phyloP scores from a whole-genome alignment of 1,284 basidiomycete genomes.

The Inonotus obliquus region DNA sequence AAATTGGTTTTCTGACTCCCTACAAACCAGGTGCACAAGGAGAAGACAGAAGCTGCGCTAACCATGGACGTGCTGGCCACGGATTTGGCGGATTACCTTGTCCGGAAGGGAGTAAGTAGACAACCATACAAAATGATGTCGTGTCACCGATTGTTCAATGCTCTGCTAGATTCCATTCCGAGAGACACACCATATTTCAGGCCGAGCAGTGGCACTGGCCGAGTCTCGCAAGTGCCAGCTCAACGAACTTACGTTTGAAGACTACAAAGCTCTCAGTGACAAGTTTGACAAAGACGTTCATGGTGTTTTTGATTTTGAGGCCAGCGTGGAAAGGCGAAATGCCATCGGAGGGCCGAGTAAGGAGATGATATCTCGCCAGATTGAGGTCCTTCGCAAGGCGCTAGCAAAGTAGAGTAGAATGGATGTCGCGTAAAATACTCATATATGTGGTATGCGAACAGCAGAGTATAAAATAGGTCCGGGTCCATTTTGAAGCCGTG shows the following conservation, averaged over 20 bases:
- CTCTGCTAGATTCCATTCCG: slow-evolving; percentile 73
- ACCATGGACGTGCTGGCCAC: slow-evolving; percentile 98
- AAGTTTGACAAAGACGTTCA: slow-evolving; percentile 83
- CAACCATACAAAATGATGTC: background rate
- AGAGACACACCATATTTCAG: slow-evolving; percentile 97
- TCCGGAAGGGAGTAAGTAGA: slow-evolving; percentile 86
- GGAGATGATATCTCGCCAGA: slow-evolving; percentile 83
- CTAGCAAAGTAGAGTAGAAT: slow-evolving; percentile 30
- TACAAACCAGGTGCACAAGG: slow-evolving; percentile 65
- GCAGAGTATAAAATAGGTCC: background rate
- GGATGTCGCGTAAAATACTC: too few species aligned
- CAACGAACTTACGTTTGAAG: slow-evolving; percentile 73
- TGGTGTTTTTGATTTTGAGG: slow-evolving; percentile 87
- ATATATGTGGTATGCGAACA: background rate
- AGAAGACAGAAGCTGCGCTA: slow-evolving; percentile 86
- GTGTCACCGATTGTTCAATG: slow-evolving; percentile 7
- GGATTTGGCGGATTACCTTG: slow-evolving; percentile 96
- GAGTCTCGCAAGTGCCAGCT: slow-evolving; percentile 81
- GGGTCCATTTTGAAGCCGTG: slow-evolving; percentile 11
- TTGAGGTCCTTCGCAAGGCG: slow-evolving; percentile 59
- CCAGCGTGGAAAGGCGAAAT: slow-evolving; percentile 90
- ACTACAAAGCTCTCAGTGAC: slow-evolving; percentile 73
- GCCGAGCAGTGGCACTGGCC: slow-evolving; percentile 91
- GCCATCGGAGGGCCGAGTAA: slow-evolving; percentile 90
- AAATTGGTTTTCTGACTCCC: background rate